Base-by-base conservation (phyloP, 768 basidiomycete species). In the Lenzites betulinus region DNA sequence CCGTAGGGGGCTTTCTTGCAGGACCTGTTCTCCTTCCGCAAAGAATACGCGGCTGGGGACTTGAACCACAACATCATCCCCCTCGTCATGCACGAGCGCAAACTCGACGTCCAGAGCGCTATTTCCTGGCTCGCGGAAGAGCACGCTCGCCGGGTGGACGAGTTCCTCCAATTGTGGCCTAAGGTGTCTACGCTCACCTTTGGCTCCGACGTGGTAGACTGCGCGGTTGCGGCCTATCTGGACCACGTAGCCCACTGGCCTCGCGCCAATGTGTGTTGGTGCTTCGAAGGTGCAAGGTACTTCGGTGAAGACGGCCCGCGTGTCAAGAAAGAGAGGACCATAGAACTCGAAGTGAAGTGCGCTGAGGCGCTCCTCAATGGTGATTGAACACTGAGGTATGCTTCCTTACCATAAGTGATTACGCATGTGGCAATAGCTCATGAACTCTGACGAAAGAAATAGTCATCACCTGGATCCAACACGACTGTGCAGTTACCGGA, bases 211-310 rank as follows among this genome's bases (percentile, higher is more conserved):
- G 59, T 64, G 20, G 38, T 74, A 39, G 71, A 76, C 55, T 38
- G 25, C 1, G 59, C 70, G 49, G 43, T 75, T n/a, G 47, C 53
- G 36, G 49, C 47, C 47, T 75, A 74, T 59, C 43, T 74, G 38
- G 47, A 66, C 4, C 62, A 67, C 9, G 36, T 73, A 11, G 73
- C 57, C 30, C 69, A 66, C 58, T 72, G 69, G 71, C 65, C 66
- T 9, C 66, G 70, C n/a, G 59, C 47, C n/a, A 59, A 65, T 26
- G 63, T 66, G 26, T 66, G 59, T 44, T 75, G 74, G 74, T 67
- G 64, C 44, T 74, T 71, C 63, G 74, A 74, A 54, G 64, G 65
- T 15, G 59, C 60, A 42, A 48, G 74, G n/a, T 75, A 73, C 65
- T 75, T 73, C 47, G 74, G 74, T 11, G 16, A 42, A 7, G 41